Evolutionary conservation across 2,329 filamentous ascomycete genomes (phyloP).

Genomic region (Penicillium thymicola): DNA sequence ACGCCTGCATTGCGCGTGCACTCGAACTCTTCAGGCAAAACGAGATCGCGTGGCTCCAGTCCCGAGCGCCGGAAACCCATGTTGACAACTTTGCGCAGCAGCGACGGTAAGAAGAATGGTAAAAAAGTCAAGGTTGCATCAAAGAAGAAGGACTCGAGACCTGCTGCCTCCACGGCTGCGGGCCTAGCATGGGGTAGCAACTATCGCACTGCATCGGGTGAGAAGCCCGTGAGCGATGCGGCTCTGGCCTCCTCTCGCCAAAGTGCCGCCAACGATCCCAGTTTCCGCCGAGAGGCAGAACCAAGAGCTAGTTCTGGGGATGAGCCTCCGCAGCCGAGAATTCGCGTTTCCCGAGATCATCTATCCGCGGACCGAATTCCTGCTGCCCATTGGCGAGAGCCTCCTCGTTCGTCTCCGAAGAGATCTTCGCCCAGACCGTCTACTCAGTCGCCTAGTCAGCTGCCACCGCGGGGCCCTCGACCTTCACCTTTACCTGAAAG

Average conservation of each 20-base stretch:
- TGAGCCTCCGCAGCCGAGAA: slow-evolving; percentile 15
- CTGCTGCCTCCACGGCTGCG: slow-evolving; percentile 60
- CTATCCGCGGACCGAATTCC: slow-evolving; percentile 17
- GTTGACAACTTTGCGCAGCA: slow-evolving; percentile 54
- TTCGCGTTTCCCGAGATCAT: slow-evolving; percentile 5
- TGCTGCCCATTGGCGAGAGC: slow-evolving; percentile 23
- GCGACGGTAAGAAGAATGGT: slow-evolving; percentile 45
- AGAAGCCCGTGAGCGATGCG: slow-evolving; percentile 29
- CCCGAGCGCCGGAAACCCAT: slow-evolving; percentile 59
- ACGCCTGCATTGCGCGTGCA: slow-evolving; percentile 25
- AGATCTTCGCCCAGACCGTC: slow-evolving; percentile 14
- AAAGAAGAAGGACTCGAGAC: slow-evolving; percentile 45
- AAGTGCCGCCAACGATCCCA: slow-evolving; percentile 27
- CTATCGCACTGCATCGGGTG: slow-evolving; percentile 25
- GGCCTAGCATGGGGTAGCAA: slow-evolving; percentile 58
- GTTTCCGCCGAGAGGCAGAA: slow-evolving; percentile 26
- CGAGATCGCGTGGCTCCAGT: slow-evolving; percentile 56
- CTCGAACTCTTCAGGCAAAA: slow-evolving; percentile 36
- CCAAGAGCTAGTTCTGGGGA: slow-evolving; percentile 24
- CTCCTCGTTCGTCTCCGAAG: slow-evolving; percentile 14
- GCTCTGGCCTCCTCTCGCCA: slow-evolving; percentile 30
- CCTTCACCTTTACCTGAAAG: slow-evolving; percentile 13
- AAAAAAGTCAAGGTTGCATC: slow-evolving; percentile 40
- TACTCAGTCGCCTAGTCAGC: background rate
- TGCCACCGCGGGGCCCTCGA: slow-evolving; percentile 10